A percentile compares a stretch with the other conserved stretches of the same genome.
Evolutionary conservation across 2,329 filamentous ascomycete genomes (phyloP).

Genomic region (Coniosporium tulheliwenetii): DNA sequence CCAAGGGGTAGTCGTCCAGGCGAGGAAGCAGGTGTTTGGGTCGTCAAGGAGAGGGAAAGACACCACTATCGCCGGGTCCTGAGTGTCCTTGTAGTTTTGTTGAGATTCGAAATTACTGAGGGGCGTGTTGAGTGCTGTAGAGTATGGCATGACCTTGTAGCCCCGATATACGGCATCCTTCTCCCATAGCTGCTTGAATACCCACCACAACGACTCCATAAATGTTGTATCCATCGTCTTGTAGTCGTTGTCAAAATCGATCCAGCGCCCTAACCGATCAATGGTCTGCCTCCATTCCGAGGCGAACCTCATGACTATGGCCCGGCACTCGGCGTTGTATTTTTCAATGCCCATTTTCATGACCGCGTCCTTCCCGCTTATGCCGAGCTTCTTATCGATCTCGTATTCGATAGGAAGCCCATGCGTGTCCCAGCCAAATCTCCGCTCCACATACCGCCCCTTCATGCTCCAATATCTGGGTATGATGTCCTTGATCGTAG

Average conservation of each 20-base stretch:
- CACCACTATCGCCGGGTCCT: slow-evolving; percentile 79
- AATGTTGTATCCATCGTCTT: slow-evolving; percentile 95
- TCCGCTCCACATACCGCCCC: slow-evolving; percentile 76
- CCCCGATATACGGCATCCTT: slow-evolving; percentile 83
- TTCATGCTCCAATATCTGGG: slow-evolving; percentile 97
- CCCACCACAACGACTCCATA: slow-evolving; percentile 97
- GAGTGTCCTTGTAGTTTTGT: slow-evolving; percentile 88
- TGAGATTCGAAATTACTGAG: slow-evolving; percentile 89
- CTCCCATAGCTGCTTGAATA: slow-evolving; percentile 84
- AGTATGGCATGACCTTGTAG: slow-evolving; percentile 89
- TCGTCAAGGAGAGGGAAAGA: slow-evolving; percentile 73
- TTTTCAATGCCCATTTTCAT: slow-evolving; percentile 70
- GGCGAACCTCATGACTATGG: slow-evolving; percentile 86
- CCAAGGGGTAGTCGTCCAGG: slow-evolving; percentile 86
- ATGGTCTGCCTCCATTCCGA: slow-evolving; percentile 78
- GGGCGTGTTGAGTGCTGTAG: slow-evolving; percentile 74
- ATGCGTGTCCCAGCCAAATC: slow-evolving; percentile 93
- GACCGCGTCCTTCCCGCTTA: slow-evolving; percentile 76
- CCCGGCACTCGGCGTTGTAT: slow-evolving; percentile 83
- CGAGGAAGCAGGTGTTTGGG: slow-evolving; percentile 58
- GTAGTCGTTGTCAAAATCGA: slow-evolving; percentile 96
- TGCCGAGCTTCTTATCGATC: slow-evolving; percentile 90
- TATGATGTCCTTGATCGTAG: slow-evolving; percentile 95
- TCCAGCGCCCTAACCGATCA: slow-evolving; percentile 82
- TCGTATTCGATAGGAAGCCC: slow-evolving; percentile 92